Evolutionary conservation across 2,329 filamentous ascomycete genomes (phyloP).

Genomic region (Ascochyta koolunga): DNA sequence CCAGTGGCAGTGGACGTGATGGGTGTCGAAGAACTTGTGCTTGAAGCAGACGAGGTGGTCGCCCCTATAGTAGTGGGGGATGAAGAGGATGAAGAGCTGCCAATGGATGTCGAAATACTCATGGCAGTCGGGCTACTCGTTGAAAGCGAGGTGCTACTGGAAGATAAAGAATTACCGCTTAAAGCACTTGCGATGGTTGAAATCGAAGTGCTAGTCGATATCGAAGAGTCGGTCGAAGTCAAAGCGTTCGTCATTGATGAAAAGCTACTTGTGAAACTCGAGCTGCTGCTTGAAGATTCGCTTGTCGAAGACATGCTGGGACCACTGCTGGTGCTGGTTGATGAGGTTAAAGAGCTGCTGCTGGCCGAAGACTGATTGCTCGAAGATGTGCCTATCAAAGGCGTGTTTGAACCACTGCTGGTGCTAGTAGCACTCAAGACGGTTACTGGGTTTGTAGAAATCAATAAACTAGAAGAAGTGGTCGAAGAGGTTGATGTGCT

Average conservation of each 20-base stretch:
- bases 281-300: no score
- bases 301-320: no score
- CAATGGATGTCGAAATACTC: not conserved
- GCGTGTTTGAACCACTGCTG: not conserved
- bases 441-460: not conserved
- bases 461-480: not conserved
- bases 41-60: not conserved
- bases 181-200: not conserved
- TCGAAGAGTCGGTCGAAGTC: no score
- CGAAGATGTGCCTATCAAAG: not conserved
- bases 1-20: constrained; percentile 2
- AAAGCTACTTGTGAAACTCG: no score
- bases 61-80: not conserved
- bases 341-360: no score
- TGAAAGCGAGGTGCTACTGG: not conserved
- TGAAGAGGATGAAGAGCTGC: not conserved
- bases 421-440: not conserved
- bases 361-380: not conserved
- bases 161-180: not conserved
- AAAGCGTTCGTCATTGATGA: no score
- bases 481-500: not conserved
- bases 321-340: no score
- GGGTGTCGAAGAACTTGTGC: not conserved
- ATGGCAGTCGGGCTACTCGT: not conserved
- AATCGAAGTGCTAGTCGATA: no score